Evolutionary conservation across 768 basidiomycete genomes (phyloP), one percentile per base, ranked within the genome.

Genomic region (Auricularia sp.): DNA sequence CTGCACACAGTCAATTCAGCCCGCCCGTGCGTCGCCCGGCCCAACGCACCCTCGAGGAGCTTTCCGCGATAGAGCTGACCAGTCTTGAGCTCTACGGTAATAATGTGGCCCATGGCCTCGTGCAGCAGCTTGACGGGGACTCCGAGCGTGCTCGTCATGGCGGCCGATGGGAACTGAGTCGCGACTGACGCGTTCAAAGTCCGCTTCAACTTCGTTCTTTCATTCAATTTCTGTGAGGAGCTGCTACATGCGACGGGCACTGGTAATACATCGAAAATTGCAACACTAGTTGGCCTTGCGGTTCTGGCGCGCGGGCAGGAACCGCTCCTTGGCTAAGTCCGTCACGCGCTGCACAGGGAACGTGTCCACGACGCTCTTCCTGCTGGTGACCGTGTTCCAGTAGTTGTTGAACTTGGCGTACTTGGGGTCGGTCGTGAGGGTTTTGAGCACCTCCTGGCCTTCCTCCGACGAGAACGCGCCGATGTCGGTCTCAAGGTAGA

Each of bases 11-110:
- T 61, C 33, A 6, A 21, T 44, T 54, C 21, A 64, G 65, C 51
- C 65, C 34, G 51, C 64, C 34, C 37, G 66, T 51, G 45, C 29
- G 2, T 29, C 29, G 29, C 29, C 29, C 29, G 29, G 29, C 29
- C 16, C 39, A 42, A 75, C 82, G 71, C 68, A 94, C 97, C 97
- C 82, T 99, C 97, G 16, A 93, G 92, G 47, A 99, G 84, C 78
- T 97, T 98, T 69, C 97, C 97, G 61, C 97, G 83, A 77, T 98
- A 99, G 62, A 97, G 83, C 74, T 98, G 95, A 10, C 95, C 96
- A 1, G 94, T 97, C 77, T 98, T 98, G 65, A 98, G 84, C 76
- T 99, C 97, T n/a, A 95, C 93, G 3, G 96, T 98, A 68, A 99
- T 90, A 64, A 98, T 80, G 72, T 99, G 97, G 24, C 97, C 97